Base-by-base conservation (phyloP, 75 land plant genomes). In the Pinus taeda region DNA sequence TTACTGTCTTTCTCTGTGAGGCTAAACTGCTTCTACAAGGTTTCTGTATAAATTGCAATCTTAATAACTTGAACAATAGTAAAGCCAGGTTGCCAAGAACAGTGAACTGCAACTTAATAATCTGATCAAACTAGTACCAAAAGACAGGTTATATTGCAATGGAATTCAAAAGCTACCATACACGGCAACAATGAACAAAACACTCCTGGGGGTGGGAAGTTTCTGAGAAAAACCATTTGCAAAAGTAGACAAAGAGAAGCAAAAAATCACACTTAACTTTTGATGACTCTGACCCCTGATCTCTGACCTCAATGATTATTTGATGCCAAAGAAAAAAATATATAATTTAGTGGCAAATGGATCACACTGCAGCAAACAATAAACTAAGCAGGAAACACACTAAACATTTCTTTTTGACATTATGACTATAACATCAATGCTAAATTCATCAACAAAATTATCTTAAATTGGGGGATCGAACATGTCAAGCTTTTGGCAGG, bases 271-370 rank as follows among this genome's bases (percentile, higher is more conserved):
- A n/a, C 42, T 42, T 15, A 0, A 39, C 72, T 69, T 49, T 42
- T 42, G 20, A 69, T 20, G 17, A 69, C 53, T 13, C 53, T 69
- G 53, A 42, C 14, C 53, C n/a, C 71, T 20, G 53, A 42, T 4
- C 53, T 42, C 53, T 20, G 22, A 69, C 49, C 53, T 69, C 36
- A 39, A 17, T 67, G 72, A 69, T 69, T 42, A 69, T 69, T 69
- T 69, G 22, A 69, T 53, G 69, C 18, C 33, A 33, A 33, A 33
- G 33, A 33, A 33, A 15, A 15, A 65, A 8, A 15, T 42, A 20
- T n/a, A n/a, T 18, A 69, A 30, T 69, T 39, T 14, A 20, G 14
- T 69, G 13, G n/a, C 53, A 17, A 42, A 62, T 22, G 11, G 36
- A 24, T 42, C 33, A 33, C 69, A 69, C 11, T 45, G n/a, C 72